phyloP scores from a whole-genome alignment of 2,329 filamentous ascomycete species.

The Pyrenophora tritici-repentis region DNA sequence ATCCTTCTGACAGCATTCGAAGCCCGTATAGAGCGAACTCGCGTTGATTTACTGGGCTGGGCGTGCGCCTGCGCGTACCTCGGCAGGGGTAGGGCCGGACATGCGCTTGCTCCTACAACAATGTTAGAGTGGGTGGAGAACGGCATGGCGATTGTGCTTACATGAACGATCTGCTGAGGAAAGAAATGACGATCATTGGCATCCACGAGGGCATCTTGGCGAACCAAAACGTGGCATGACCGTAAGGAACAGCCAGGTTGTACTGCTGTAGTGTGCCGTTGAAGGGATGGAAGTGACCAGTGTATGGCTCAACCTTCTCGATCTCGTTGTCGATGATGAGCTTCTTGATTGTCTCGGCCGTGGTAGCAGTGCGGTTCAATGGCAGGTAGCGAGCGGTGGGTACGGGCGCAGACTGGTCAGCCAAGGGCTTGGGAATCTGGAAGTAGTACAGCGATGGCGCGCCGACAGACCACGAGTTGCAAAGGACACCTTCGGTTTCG shows the following conservation, averaged over 20 bases:
- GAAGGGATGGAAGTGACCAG: slow-evolving; percentile 77
- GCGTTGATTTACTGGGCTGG: slow-evolving; percentile 9
- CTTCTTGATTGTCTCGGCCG: slow-evolving; percentile 65
- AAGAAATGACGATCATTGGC: slow-evolving; percentile 76
- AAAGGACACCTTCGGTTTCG: slow-evolving; percentile 74
- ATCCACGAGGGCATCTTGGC: slow-evolving; percentile 69
- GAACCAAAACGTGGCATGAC: slow-evolving; percentile 69
- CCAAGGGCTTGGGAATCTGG: slow-evolving; percentile 60
- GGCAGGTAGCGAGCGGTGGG: slow-evolving; percentile 68
- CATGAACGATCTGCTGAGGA: slow-evolving; percentile 77
- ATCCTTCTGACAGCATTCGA: too few relatives aligned
- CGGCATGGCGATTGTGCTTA: slow-evolving; percentile 52
- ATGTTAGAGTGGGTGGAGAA: slow-evolving; percentile 1
- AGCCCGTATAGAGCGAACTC: too few relatives aligned
- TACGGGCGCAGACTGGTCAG: slow-evolving; percentile 67
- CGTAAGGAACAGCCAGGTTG: slow-evolving; percentile 66
- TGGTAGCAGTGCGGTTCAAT: slow-evolving; percentile 72
- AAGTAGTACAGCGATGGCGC: slow-evolving; percentile 71
- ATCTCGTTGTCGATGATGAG: slow-evolving; percentile 65
- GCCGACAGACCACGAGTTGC: slow-evolving; percentile 72
- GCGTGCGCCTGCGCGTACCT: slow-evolving; percentile 7
- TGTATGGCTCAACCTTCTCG: slow-evolving; percentile 57
- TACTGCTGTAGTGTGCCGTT: slow-evolving; percentile 69
- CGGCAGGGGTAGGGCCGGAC: slow-evolving; percentile 12
- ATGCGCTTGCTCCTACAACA: slow-evolving; percentile 18